Evolutionary conservation across 2,329 filamentous ascomycete species (phyloP), one percentile per base, ranked within the genome.

Genomic region (Fusarium sp.): DNA sequence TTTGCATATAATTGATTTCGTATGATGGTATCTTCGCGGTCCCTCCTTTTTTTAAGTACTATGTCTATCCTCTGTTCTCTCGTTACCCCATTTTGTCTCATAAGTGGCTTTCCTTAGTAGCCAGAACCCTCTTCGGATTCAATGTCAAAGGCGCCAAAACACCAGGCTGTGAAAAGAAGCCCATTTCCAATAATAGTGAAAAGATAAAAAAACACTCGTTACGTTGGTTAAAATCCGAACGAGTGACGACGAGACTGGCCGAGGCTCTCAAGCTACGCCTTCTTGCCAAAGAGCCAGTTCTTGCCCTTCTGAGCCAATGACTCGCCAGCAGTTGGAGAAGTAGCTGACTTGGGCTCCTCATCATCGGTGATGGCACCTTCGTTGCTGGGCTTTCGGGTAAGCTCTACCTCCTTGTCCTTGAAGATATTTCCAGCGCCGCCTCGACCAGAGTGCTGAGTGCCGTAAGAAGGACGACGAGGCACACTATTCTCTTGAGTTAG

Each of bases 381-480:
- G 34, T 74, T 72, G 66, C 74, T 75, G 32, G 65, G 32, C 70
- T 72, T 76, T 53, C 64, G 72, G 21, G 77, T 72, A 48, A 75
- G 69, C 34, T 79, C 76, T 41, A 79, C 70, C 55, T 85, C 83
- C 55, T 79, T 80, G 49, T 83, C 80, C 72, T 83, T 84, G 81
- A 87, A 86, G 51, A 92, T 80, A 79, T 94, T 95, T 68, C 91
- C 92, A 21, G 90, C 90, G 58, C 92, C 92, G 40, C 92, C 92
- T 41, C 92, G 89, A 42, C 92, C 92, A 74, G 89, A 86, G 78
- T 93, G 89, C 61, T 87, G 86, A 28, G 85, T 85, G 43, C 85
- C 86, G n/a, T 82, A 80, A 75, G 88, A 88, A 45, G 83, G 79
- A 59, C 88, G 86, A 67, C 88, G 86, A 46, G 83, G 79, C 64